Base-by-base conservation (phyloP, 2,329 filamentous ascomycete species). In the Plenodomus biglobosus region DNA sequence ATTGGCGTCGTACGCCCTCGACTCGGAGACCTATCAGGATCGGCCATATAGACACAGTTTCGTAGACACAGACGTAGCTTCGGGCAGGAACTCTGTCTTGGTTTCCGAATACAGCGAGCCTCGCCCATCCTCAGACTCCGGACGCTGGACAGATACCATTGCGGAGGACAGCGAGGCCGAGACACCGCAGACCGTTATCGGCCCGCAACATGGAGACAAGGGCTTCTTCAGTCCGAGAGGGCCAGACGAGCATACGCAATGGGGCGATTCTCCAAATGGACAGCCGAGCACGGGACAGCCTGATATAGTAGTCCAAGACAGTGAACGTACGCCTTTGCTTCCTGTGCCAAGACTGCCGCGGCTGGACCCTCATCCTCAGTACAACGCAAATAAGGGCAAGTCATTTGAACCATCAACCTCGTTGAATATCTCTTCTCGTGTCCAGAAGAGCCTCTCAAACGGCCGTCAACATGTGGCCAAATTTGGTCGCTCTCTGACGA, bases 1-100 rank as follows among this genome's bases (percentile, higher is more conserved):
- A 72, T 79, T 96, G 47, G 91, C 91, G 37, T 90, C 84, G 16
- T 90, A 92, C 68, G 85, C 90, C 41, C 80, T 96, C 64, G 70
- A 65, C 37, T 57, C 69, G 35, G 68, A 67, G 35, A 48, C 62
- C 27, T 71, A 69, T 55, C 65, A 66, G 42, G 58, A 58, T 52
- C 58, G 58, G 3, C 55, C 53, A 20, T 56, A 52, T 36, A 49
- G 58, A 37, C 49, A 56, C 44, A 67, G 66, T 57, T 62, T 59
- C 41, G 56, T 52, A 13, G 66, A 61, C 18, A 50, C 59, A 10
- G 66, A 69, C 18, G 50, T 56, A 5, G 49, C 50, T 11, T 55
- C 60, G 1, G 53, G 50, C 37, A 50, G 53, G 17, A 58, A 52
- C 13, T 45, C 45, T 10, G 50, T 36, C 10, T 41, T 52, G 8